These are phyloP conservation scores for Neofusicoccum umdonicola DNA, from an alignment of 2,329 filamentous ascomycete species.

Conservation along the genomic window DNA sequence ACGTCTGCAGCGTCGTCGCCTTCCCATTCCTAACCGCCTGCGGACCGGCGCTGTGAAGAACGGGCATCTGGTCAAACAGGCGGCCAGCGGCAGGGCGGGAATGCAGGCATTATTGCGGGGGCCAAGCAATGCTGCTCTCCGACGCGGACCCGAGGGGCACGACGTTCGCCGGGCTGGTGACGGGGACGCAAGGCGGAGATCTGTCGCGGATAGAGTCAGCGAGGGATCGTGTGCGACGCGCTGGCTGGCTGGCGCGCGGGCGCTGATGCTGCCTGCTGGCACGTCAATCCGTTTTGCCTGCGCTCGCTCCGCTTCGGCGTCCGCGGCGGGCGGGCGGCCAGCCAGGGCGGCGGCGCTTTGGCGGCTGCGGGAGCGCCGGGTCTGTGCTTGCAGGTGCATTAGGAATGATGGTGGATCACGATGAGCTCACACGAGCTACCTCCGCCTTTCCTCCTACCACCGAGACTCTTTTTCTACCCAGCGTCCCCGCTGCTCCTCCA, in stretches of 20 bases:
- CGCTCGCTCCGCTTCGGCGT: not conserved
- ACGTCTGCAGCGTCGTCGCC: not conserved
- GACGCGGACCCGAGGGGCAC: slow-evolving; percentile 8
- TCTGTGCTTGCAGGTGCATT: slow-evolving; percentile 13
- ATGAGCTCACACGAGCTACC: slow-evolving; percentile 11
- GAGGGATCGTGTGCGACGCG: slow-evolving; percentile 6
- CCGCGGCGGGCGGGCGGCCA: not conserved
- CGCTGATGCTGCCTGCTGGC: not conserved
- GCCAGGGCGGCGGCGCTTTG: not conserved
- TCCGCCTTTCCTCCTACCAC: not conserved
- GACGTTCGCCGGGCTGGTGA: not conserved
- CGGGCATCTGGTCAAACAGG: not conserved
- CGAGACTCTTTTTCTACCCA: not conserved
- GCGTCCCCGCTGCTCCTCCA: not conserved
- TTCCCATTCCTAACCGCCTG: not conserved
- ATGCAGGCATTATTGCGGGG: slow-evolving; percentile 10
- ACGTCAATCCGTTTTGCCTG: not conserved
- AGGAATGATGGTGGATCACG: slow-evolving; percentile 15
- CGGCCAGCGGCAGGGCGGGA: not conserved
- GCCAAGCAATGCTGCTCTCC: not conserved
- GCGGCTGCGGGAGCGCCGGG: slow-evolving; percentile 14
- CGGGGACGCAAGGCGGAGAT: slow-evolving; percentile 10
- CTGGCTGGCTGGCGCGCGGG: not conserved
- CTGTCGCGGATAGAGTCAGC: slow-evolving; percentile 12
- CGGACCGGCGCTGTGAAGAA: not conserved